Evolutionary conservation across 129 eudicot species (phyloP).

Genomic region (Tagetes erecta): DNA sequence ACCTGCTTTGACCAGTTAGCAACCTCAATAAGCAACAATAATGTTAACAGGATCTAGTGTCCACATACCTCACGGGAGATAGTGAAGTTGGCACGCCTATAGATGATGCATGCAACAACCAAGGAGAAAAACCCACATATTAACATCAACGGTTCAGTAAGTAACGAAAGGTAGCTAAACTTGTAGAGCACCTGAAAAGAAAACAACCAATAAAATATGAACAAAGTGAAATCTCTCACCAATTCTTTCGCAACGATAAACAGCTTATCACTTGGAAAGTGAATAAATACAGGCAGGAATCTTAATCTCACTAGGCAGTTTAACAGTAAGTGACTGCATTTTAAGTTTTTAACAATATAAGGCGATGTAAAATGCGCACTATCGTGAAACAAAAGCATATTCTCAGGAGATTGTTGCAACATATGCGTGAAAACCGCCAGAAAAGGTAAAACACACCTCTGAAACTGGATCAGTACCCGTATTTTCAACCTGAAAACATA

Average conservation of each 20-base stretch:
- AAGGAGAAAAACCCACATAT: constrained; percentile 81
- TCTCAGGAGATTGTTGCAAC: constrained; percentile 77
- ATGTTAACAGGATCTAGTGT: background rate
- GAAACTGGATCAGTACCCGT: constrained; percentile 65
- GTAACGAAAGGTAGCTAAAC: constrained; percentile 72
- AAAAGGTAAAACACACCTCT: constrained; percentile 65
- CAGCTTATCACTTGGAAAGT: constrained; percentile 70
- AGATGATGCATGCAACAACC: constrained; percentile 78
- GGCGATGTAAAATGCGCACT: constrained; percentile 78
- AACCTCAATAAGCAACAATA: background rate
- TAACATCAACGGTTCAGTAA: constrained; percentile 88
- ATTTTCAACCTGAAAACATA: constrained; percentile 61
- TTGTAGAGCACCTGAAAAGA: constrained; percentile 79
- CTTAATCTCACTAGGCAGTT: constrained; percentile 74
- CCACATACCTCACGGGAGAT: constrained; percentile 84
- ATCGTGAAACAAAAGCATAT: constrained; percentile 77
- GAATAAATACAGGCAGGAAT: constrained; percentile 58
- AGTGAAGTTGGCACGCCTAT: constrained; percentile 80
- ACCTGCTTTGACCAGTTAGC: background rate
- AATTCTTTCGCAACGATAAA: constrained; percentile 75
- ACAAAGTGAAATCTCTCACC: constrained; percentile 49
- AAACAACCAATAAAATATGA: background rate
- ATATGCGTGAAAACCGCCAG: constrained; percentile 66
- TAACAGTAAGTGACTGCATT: constrained; percentile 61
- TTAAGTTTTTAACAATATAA: constrained; percentile 49